phyloP scores from a whole-genome alignment of 164 flowering plant species.

The Macadamia integrifolia region DNA sequence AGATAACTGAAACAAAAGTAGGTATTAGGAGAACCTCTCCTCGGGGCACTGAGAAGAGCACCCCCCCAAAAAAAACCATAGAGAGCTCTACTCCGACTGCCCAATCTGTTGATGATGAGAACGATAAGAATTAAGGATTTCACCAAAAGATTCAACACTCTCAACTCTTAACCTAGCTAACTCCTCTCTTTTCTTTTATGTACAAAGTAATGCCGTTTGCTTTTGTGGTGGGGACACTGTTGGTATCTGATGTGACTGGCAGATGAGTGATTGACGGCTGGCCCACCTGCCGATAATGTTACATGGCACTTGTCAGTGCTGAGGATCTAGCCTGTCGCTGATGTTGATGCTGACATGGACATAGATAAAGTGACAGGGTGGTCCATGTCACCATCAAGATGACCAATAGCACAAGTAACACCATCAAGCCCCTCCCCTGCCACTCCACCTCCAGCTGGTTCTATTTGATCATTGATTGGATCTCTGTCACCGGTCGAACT shows the following conservation, averaged over 20 bases:
- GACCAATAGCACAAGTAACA: constrained; percentile 1
- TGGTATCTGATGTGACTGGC: not conserved
- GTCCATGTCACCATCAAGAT: constrained; percentile 15
- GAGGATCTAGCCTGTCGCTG: constrained; percentile 14
- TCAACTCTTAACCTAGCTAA: no score
- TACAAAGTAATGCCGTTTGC: constrained; percentile 13
- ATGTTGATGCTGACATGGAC: constrained; percentile 12
- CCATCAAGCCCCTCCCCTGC: constrained; percentile 15
- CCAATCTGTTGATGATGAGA: not conserved
- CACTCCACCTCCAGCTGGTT: constrained; percentile 7
- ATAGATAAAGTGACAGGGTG: constrained; percentile 12
- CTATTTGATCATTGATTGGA: constrained; percentile 12
- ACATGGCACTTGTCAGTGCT: not conserved
- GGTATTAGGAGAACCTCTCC: no score
- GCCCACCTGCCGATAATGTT: not conserved
- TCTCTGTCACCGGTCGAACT: constrained; percentile 12
- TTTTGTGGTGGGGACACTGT: not conserved
- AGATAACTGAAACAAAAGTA: not conserved
- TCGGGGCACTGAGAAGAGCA: constrained; percentile 1
- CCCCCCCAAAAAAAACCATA: not conserved
- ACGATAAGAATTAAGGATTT: not conserved
- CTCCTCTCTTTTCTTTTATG: constrained; percentile 11
- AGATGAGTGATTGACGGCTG: not conserved
- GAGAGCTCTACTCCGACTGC: not conserved
- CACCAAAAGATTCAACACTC: not conserved